Percentiles rank a stretch among this genome's conserved stretches.
phyloP scores from a whole-genome alignment of 495 filamentous ascomycete genomes.

The Penicillium herquei region DNA sequence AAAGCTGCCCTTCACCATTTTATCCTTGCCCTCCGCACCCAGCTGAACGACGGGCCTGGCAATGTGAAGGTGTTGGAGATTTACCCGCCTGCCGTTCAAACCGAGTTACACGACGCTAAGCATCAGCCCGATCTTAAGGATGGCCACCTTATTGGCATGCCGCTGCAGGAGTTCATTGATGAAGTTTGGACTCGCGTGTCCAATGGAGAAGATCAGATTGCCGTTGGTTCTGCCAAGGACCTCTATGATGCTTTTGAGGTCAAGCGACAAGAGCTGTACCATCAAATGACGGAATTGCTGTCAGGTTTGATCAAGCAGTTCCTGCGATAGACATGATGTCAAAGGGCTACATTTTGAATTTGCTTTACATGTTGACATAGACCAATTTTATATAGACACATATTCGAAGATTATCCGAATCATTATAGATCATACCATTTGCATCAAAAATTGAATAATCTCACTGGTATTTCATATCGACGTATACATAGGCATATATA shows the following conservation, averaged over 20 bases:
- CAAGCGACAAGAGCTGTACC: conserved; percentile 38
- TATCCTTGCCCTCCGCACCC: conserved; percentile 58
- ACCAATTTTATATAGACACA: too few relatives aligned
- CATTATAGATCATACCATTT: too few relatives aligned
- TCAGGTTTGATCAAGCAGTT: conserved; percentile 29
- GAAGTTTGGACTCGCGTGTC: conserved; percentile 57
- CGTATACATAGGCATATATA: too few relatives aligned
- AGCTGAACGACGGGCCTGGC: conserved; percentile 46
- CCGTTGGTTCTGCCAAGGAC: conserved; percentile 33
- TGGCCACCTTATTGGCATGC: conserved; percentile 56
- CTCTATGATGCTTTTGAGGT: conserved; percentile 37
- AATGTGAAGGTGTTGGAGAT: conserved; percentile 63
- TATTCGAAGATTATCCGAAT: too few relatives aligned
- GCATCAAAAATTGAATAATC: too few relatives aligned
- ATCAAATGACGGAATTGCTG: conserved; percentile 36
- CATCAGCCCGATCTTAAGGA: conserved; percentile 43
- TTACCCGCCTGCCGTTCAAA: conserved; percentile 68
- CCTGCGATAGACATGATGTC: conserved; percentile 11
- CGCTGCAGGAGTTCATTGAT: conserved; percentile 59
- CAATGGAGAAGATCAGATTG: conserved; percentile 49
- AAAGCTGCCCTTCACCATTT: conserved; percentile 52
- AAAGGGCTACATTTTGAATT: neutral
- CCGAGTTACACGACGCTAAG: conserved; percentile 40
- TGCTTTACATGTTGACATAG: too few relatives aligned
- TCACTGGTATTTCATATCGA: neutral